Evolutionary conservation across 2,329 filamentous ascomycete genomes (phyloP).

Genomic region (Arthroderma sp.): DNA sequence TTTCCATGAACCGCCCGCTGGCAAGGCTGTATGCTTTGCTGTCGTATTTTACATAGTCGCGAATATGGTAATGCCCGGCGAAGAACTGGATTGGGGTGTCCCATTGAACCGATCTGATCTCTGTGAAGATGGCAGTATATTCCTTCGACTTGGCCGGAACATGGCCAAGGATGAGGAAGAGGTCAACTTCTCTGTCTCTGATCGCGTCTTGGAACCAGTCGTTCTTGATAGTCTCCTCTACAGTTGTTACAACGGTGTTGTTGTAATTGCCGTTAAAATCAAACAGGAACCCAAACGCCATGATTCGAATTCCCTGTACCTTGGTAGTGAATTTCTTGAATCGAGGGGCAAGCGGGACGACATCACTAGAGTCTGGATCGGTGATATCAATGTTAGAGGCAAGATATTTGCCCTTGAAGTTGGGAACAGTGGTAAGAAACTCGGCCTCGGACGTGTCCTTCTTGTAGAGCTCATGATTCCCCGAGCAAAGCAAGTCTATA

Average conservation of each 20-base stretch:
- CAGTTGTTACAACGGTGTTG: constrained; percentile 72
- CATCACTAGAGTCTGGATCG: constrained; percentile 56
- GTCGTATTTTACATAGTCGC: constrained; percentile 73
- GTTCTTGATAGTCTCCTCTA: constrained; percentile 68
- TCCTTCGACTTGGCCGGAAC: constrained; percentile 71
- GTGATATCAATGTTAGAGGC: constrained; percentile 89
- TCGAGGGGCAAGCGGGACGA: constrained; percentile 64
- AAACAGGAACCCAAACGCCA: constrained; percentile 90
- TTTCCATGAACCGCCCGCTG: constrained; percentile 88
- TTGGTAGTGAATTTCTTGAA: constrained; percentile 87
- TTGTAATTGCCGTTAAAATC: constrained; percentile 85
- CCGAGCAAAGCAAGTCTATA: constrained; percentile 73
- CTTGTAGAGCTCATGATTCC: constrained; percentile 93
- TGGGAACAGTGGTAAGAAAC: constrained; percentile 65
- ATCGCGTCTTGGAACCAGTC: constrained; percentile 83
- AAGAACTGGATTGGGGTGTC: constrained; percentile 83
- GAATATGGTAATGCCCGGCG: constrained; percentile 79
- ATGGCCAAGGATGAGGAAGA: constrained; percentile 80
- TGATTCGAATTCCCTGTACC: constrained; percentile 68
- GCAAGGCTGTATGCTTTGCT: constrained; percentile 65
- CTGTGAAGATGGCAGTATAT: constrained; percentile 63
- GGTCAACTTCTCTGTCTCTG: constrained; percentile 62
- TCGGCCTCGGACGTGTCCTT: constrained; percentile 65
- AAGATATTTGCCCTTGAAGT: constrained; percentile 68
- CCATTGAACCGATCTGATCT: constrained; percentile 64